Conservation (phyloP, 345 rosid genomes). For the Gossypioides kirkii region DNA sequence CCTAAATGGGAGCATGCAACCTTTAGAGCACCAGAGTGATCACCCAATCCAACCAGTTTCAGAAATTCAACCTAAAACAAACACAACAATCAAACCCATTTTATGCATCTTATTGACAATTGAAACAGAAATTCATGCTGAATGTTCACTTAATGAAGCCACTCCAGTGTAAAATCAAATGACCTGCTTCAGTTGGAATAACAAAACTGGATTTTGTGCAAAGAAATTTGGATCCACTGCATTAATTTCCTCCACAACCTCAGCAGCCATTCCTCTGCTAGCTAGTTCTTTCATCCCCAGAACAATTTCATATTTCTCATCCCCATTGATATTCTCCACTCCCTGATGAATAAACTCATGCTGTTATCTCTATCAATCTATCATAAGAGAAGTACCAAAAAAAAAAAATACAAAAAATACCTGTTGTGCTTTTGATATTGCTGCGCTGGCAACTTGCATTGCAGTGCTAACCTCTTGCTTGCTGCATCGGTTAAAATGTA, state of each 20-base stretch:
- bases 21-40: constrained; percentile 70
- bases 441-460: constrained; percentile 15
- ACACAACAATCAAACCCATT: neutral
- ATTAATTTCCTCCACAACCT: constrained; percentile 71
- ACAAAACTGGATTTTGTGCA: constrained; percentile 55
- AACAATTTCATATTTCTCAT: constrained; percentile 62
- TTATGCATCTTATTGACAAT: neutral
- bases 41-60: constrained; percentile 65
- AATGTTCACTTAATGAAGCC: neutral
- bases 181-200: constrained; percentile 93
- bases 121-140: neutral
- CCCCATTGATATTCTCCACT: constrained; percentile 26
- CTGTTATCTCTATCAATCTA: constrained; percentile 8
- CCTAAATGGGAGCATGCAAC: constrained; percentile 88
- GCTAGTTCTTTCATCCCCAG: constrained; percentile 79
- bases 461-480: constrained; percentile 34
- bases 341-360: constrained; percentile 29
- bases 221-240: constrained; percentile 68
- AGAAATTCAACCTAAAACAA: constrained; percentile 75
- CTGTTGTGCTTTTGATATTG: constrained; percentile 32
- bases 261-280: constrained; percentile 78
- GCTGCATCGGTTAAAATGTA: constrained; percentile 33
- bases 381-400: neutral
- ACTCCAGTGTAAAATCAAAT: constrained; percentile 1
- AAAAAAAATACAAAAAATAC: constrained; percentile 21